Percentiles rank a stretch among this genome's conserved stretches.
phyloP scores from a whole-genome alignment of 306 rosid genomes.

The Acmispon strigosus region DNA sequence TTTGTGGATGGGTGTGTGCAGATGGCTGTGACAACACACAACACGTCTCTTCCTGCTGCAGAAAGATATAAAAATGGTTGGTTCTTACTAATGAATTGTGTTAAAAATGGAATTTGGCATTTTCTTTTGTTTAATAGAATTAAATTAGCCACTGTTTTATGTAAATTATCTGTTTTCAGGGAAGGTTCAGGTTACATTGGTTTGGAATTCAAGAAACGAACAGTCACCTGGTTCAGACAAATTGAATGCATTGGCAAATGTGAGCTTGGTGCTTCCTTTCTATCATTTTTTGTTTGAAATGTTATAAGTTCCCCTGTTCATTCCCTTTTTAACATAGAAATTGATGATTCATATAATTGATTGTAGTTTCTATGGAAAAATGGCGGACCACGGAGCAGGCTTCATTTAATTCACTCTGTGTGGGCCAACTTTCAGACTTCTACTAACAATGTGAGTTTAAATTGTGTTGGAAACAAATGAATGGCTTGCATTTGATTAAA shows the following conservation, averaged over 20 bases:
- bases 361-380: slow-evolving; percentile 82
- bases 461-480: slow-evolving; percentile 5
- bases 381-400: slow-evolving; percentile 65
- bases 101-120: background rate
- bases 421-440: slow-evolving; percentile 99
- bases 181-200: slow-evolving; percentile 82
- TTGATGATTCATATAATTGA: slow-evolving; percentile 8
- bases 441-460: slow-evolving; percentile 69
- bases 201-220: slow-evolving; percentile 94
- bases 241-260: slow-evolving; percentile 70
- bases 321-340: background rate
- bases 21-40: slow-evolving; percentile 95
- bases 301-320: background rate
- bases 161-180: slow-evolving; percentile 46
- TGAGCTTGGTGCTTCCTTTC: slow-evolving; percentile 28
- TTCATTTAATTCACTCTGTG: slow-evolving; percentile 82
- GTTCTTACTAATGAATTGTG: slow-evolving; percentile 10
- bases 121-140: background rate
- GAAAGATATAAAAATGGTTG: slow-evolving; percentile 81
- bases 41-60: slow-evolving; percentile 71
- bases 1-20: slow-evolving; percentile 29
- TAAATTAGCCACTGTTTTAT: background rate
- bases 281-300: background rate
- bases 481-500: slow-evolving; percentile 2
- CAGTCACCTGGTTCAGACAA: slow-evolving; percentile 53